phyloP scores from a whole-genome alignment of 2,329 filamentous ascomycete species.

The Stemphylium beticola region DNA sequence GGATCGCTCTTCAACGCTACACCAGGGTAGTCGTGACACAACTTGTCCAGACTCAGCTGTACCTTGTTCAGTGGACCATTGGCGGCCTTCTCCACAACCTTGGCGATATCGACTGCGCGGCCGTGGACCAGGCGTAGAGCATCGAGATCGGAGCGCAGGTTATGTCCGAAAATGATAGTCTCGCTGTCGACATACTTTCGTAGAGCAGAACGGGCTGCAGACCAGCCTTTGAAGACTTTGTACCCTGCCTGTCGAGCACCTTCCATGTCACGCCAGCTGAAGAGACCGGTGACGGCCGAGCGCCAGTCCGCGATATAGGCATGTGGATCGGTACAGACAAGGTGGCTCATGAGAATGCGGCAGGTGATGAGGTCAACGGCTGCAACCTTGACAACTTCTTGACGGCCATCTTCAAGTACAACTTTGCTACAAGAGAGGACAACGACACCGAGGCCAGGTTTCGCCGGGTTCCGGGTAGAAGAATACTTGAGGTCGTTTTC shows the following conservation, averaged over 20 bases:
- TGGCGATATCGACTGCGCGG: conserved; percentile 40
- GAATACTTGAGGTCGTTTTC: conserved; percentile 30
- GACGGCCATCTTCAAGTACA: conserved; percentile 21
- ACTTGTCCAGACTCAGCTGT: conserved; percentile 40
- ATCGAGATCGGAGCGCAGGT: conserved; percentile 43
- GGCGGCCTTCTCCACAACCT: conserved; percentile 43
- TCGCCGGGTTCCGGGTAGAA: conserved; percentile 14
- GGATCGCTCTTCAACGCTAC: conserved; percentile 21
- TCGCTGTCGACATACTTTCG: conserved; percentile 39
- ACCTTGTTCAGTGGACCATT: conserved; percentile 38
- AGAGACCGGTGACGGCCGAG: conserved; percentile 32
- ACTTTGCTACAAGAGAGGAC: conserved; percentile 40
- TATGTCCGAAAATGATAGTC: conserved; percentile 45
- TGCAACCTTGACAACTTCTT: conserved; percentile 43
- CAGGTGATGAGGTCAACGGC: conserved; percentile 41
- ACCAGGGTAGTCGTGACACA: conserved; percentile 29
- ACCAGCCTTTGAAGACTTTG: conserved; percentile 44
- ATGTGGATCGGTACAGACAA: conserved; percentile 36
- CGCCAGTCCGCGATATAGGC: conserved; percentile 35
- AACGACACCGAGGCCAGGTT: conserved; percentile 28
- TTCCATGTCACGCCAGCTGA: conserved; percentile 33
- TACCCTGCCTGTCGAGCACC: conserved; percentile 33
- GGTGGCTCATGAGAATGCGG: conserved; percentile 40
- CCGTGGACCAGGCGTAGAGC: conserved; percentile 45
- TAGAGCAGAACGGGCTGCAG: conserved; percentile 37